Conservation (phyloP, 306 rosid species). For the Acacia melanoxylon region DNA sequence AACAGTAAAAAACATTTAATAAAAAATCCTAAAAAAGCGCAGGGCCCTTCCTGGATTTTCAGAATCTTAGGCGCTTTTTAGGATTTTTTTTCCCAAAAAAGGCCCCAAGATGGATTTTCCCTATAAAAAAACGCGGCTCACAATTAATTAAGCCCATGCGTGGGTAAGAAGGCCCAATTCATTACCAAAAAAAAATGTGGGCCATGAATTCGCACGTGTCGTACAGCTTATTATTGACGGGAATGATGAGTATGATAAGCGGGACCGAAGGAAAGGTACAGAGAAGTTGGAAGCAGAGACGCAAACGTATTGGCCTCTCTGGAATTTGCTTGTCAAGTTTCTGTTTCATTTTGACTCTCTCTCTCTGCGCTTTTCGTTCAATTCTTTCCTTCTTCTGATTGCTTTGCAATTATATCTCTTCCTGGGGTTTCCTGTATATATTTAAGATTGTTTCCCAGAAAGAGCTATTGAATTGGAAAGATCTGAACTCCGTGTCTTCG, state of each 20-base stretch:
- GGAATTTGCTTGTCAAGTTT: constrained; percentile 16
- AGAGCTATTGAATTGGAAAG: neutral
- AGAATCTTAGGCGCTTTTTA: no score
- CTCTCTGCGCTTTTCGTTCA: neutral
- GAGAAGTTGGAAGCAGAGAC: neutral
- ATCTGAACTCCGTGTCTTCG: constrained; percentile 19
- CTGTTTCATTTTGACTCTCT: constrained; percentile 1
- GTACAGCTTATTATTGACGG: neutral
- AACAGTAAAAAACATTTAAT: no score
- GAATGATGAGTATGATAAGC: neutral
- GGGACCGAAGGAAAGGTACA: neutral
- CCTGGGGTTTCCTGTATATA: neutral
- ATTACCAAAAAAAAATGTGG: neutral
- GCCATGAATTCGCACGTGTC: neutral
- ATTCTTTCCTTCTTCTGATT: neutral
- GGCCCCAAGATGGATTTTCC: no score
- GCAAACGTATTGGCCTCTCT: constrained; percentile 25
- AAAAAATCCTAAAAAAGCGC: no score
- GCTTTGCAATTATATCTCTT: neutral
- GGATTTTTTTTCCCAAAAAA: no score
- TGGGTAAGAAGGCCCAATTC: neutral
- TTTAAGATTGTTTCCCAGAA: neutral
- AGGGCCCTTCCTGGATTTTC: no score
- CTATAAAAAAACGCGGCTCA: no score
- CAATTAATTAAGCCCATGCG: no score